Percentiles rank a stretch among this genome's conserved stretches.
Conservation (phyloP, 2,329 filamentous ascomycete species). For the Diaporthe ilicicola region DNA sequence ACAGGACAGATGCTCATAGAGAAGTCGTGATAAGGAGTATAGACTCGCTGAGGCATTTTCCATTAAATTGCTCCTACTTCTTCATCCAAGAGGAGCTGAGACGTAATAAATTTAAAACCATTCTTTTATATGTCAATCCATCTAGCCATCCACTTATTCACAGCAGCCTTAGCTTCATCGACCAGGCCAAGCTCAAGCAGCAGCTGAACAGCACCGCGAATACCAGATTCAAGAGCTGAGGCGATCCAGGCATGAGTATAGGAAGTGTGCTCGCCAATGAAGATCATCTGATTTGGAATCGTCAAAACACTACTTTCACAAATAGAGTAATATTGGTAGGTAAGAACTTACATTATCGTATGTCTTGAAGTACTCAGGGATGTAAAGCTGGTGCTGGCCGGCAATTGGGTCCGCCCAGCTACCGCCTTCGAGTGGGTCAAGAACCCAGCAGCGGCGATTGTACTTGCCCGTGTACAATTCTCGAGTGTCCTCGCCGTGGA, state of each 20-base stretch:
- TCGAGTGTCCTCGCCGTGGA: conserved; percentile 67
- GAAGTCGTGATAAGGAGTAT: too few relatives aligned
- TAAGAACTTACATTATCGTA: conserved; percentile 59
- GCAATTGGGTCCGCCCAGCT: conserved; percentile 68
- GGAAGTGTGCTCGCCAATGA: conserved; percentile 74
- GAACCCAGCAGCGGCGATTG: conserved; percentile 71
- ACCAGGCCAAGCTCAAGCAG: conserved; percentile 72
- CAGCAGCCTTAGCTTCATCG: conserved; percentile 72
- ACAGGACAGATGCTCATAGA: too few relatives aligned
- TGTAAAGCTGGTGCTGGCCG: conserved; percentile 74
- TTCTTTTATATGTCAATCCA: conserved; percentile 61
- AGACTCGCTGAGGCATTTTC: too few relatives aligned
- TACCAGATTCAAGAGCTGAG: conserved; percentile 72
- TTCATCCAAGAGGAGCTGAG: too few relatives aligned
- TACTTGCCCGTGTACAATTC: conserved; percentile 73
- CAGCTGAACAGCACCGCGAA: conserved; percentile 70
- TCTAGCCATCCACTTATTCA: conserved; percentile 73
- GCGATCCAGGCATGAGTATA: conserved; percentile 79
- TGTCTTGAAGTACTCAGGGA: conserved; percentile 77
- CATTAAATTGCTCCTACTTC: too few relatives aligned
- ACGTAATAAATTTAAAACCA: too few relatives aligned
- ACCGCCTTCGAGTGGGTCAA: conserved; percentile 67
- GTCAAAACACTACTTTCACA: too few relatives aligned
- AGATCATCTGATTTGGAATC: conserved; percentile 54
- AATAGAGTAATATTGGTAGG: too few relatives aligned